Evolutionary conservation across 371 early-diverging fungal genomes (phyloP), one percentile per base, ranked within the genome.

Genomic region (Neoconidiobolus thromboides): DNA sequence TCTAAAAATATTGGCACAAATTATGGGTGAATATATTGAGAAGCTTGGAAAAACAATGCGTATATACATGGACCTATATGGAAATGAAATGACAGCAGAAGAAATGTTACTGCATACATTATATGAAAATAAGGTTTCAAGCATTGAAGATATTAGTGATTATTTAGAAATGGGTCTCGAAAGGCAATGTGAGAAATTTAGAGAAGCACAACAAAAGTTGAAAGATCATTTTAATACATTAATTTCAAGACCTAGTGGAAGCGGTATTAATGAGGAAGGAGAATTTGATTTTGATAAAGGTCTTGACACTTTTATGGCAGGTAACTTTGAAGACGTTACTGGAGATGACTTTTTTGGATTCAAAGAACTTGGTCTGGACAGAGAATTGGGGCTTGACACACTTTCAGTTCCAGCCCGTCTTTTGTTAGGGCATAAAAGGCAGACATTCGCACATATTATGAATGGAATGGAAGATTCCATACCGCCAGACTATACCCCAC

Each of bases 281-380:
- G 47, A 60, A 5, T 37, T 42, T 14, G 54, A 55, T 10, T 12
- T 15, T 43, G 48, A 60, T 59, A 56, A 26, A 65, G 51, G 12
- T 59, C 1, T 7, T 50, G 7, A 47, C 14, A 9, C 39, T 43
- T 46, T 63, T 47, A 48, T 55, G 63, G 82, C 85, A 48, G 91
- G 91, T 43, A 73, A 78, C 43, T 83, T 91, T 62, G 85, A 86
- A 39, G 90, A 87, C 38, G 90, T 83, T 46, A 58, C 88, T 53
- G 88, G 85, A 43, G 79, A 88, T 50, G 93, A 96, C 70, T 84
- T 91, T 62, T 83, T 96, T 63, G 88, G 90, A 2, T 84, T 96
- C 67, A 82, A 82, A 59, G 88, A 86, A 39, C 70, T 93, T 49
- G 96, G 87, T 0, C 65, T 86, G 41, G 85, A 83, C 55, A 76